Percentiles rank a stretch among this genome's conserved stretches.
These are phyloP conservation scores for Pedinophyceae sp. DNA, from an alignment of 139 green algal genomes.

Conservation along the genomic window DNA sequence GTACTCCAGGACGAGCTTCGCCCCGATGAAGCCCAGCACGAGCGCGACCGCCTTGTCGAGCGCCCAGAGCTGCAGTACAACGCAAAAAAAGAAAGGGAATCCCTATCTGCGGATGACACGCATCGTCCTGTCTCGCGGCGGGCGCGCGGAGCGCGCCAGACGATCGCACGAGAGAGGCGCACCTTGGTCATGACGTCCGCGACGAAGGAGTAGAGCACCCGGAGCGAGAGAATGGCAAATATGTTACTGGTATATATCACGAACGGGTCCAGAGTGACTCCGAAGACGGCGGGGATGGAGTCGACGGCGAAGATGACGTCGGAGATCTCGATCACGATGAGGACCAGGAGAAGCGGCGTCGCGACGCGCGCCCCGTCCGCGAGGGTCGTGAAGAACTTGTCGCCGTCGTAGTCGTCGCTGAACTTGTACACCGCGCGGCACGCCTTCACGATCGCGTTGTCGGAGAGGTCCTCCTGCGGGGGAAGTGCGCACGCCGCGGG, in stretches of 20 bases:
- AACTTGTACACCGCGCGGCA: slow-evolving; percentile 11
- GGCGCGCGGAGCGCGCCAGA: background rate
- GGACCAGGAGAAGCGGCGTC: slow-evolving; percentile 81
- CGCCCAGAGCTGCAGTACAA: slow-evolving; percentile 36
- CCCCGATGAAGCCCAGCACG: slow-evolving; percentile 71
- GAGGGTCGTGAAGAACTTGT: slow-evolving; percentile 80
- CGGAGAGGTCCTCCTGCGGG: slow-evolving; percentile 14
- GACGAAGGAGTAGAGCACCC: slow-evolving; percentile 59
- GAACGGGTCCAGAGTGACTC: slow-evolving; percentile 88
- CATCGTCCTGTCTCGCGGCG: too few relatives aligned
- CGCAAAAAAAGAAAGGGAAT: slow-evolving; percentile 32
- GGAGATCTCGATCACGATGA: slow-evolving; percentile 79
- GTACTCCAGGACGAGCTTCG: slow-evolving; percentile 54
- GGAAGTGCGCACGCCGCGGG: too few relatives aligned
- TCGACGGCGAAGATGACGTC: slow-evolving; percentile 96
- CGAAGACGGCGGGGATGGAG: slow-evolving; percentile 83
- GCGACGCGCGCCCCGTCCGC: slow-evolving; percentile 32
- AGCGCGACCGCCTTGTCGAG: slow-evolving; percentile 73
- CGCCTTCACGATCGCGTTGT: slow-evolving; percentile 25
- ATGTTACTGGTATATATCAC: slow-evolving; percentile 96
- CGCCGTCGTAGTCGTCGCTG: slow-evolving; percentile 61
- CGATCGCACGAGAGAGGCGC: slow-evolving; percentile 11
- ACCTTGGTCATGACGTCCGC: slow-evolving; percentile 26
- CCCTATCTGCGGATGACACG: too few relatives aligned
- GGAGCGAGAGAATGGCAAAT: slow-evolving; percentile 68